phyloP scores from a whole-genome alignment of 345 rosid species.

The Camelina hispida region DNA sequence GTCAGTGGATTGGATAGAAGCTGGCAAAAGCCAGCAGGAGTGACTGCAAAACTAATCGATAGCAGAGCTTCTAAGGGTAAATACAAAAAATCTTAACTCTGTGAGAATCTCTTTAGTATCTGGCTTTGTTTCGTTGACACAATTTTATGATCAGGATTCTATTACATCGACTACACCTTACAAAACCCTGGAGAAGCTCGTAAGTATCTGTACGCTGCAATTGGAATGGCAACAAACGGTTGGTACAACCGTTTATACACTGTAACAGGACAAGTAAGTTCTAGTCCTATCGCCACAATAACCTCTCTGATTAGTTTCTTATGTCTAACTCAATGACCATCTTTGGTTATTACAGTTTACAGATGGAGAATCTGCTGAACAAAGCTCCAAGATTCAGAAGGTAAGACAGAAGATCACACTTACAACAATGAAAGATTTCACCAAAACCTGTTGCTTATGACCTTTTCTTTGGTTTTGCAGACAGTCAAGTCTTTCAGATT shows the following conservation, averaged over 20 bases:
- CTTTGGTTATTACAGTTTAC: slow-evolving; percentile 52
- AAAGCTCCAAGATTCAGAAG: slow-evolving; percentile 70
- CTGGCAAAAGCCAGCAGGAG: slow-evolving; percentile 91
- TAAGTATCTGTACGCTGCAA: slow-evolving; percentile 71
- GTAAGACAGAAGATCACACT: slow-evolving; percentile 47
- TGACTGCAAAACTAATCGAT: slow-evolving; percentile 73
- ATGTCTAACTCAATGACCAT: slow-evolving; percentile 14
- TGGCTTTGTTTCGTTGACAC: slow-evolving; percentile 21
- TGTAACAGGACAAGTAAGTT: slow-evolving; percentile 79
- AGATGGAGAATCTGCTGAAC: slow-evolving; percentile 67
- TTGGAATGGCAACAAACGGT: slow-evolving; percentile 89
- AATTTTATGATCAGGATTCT: slow-evolving; percentile 58
- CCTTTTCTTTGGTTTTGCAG: slow-evolving; percentile 50
- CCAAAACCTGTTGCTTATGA: slow-evolving; percentile 14
- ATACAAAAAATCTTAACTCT: not conserved
- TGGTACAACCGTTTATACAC: slow-evolving; percentile 95
- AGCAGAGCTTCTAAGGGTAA: slow-evolving; percentile 74
- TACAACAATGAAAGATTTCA: not conserved
- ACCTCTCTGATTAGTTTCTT: slow-evolving; percentile 5
- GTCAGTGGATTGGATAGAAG: slow-evolving; percentile 94
- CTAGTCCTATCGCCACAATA: not conserved
- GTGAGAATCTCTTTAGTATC: not conserved
- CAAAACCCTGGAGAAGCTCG: slow-evolving; percentile 86
- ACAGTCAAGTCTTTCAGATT: slow-evolving; percentile 76
- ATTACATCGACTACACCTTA: slow-evolving; percentile 86